Percentiles rank a stretch among this genome's conserved stretches.
Evolutionary conservation across 208 protist species (phyloP).

Genomic region (Acanthamoeba culbertsoni): DNA sequence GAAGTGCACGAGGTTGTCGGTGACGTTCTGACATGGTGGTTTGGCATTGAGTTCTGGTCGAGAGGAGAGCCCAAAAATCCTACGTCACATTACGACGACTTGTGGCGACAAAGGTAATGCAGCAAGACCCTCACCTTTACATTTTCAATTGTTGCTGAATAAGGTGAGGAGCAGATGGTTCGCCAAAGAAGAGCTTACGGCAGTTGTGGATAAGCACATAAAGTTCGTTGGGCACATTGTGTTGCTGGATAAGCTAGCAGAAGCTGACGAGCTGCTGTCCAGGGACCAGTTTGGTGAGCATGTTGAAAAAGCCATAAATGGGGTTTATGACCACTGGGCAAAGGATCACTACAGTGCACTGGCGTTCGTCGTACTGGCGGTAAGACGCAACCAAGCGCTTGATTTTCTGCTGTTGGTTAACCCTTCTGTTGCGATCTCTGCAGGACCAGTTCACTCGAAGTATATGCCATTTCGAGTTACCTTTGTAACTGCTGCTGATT

Average conservation of each 20-base stretch:
- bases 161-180: neutral
- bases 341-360: slow-evolving; percentile 11
- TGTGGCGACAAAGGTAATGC: neutral
- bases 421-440: neutral
- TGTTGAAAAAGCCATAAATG: neutral
- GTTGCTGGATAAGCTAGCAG: neutral
- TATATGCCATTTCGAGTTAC: neutral
- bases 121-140: neutral
- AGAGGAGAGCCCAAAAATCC: slow-evolving; percentile 16
- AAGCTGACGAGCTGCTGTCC: neutral
- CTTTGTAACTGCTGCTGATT: neutral
- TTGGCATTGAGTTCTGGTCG: neutral
- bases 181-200: slow-evolving; percentile 35
- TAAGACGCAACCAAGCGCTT: neutral
- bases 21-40: slow-evolving; percentile 31
- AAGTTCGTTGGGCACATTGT: neutral
- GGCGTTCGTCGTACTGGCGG: neutral
- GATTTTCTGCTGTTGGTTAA: neutral
- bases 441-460: slow-evolving; percentile 11
- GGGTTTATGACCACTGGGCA: neutral
- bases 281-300: neutral
- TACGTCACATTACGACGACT: slow-evolving; percentile 33
- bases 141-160: neutral
- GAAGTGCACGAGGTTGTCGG: neutral
- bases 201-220: neutral